A percentile compares a stretch with the other conserved stretches of the same genome.
Evolutionary conservation across 2,329 filamentous ascomycete species (phyloP).

Genomic region (Nemania sp.): DNA sequence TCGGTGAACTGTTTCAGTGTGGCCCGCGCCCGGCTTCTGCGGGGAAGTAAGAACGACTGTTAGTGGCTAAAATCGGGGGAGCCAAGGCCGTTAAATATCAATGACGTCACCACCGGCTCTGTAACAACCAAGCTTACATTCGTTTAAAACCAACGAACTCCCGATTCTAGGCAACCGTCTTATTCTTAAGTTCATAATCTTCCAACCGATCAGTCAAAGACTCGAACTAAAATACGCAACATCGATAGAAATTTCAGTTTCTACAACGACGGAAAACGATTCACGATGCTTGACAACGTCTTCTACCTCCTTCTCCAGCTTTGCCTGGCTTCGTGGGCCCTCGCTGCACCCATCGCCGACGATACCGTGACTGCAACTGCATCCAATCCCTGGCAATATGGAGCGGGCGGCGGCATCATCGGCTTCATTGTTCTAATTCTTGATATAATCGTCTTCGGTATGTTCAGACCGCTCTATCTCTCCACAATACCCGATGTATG

Average conservation of each 20-base stretch:
- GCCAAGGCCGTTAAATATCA: not conserved
- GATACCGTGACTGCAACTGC: slow-evolving; percentile 43
- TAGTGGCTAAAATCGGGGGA: too few relatives aligned
- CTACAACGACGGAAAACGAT: not conserved
- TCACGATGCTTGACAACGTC: slow-evolving; percentile 39
- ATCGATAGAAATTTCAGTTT: not conserved
- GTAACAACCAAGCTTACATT: not conserved
- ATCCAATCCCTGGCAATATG: slow-evolving; percentile 58
- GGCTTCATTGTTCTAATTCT: slow-evolving; percentile 64
- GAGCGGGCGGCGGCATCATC: slow-evolving; percentile 62
- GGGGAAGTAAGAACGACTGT: too few relatives aligned
- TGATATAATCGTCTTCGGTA: slow-evolving; percentile 66
- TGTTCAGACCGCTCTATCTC: slow-evolving; percentile 34
- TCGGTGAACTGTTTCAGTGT: too few relatives aligned
- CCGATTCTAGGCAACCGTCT: slow-evolving; percentile 8
- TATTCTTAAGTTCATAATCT: not conserved
- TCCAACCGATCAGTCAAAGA: not conserved
- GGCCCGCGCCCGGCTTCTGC: too few relatives aligned
- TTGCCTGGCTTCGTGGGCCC: slow-evolving; percentile 52
- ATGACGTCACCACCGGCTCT: slow-evolving; percentile 15
- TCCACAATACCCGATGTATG: not conserved
- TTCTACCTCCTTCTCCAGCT: slow-evolving; percentile 56
- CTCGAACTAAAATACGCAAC: not conserved
- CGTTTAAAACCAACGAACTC: not conserved
- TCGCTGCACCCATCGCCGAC: slow-evolving; percentile 51